phyloP scores from a whole-genome alignment of 2,329 filamentous ascomycete species.

The Stagonosporopsis tanaceti region DNA sequence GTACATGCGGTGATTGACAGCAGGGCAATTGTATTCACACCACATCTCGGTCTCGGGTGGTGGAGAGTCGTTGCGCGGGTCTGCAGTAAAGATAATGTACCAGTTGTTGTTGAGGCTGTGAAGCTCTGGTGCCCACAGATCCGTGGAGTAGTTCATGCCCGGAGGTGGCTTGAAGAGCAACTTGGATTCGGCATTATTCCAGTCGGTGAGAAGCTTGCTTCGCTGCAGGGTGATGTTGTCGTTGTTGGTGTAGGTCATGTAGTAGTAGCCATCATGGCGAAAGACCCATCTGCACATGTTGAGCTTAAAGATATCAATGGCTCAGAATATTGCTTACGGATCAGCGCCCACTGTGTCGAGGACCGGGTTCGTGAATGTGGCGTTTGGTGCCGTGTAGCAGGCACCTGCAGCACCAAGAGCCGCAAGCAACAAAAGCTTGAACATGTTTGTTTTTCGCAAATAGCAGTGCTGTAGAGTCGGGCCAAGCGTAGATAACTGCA shows the following conservation, averaged over 20 bases:
- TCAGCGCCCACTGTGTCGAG: conserved; percentile 53
- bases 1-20: conserved; percentile 62
- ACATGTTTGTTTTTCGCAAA: conserved; percentile 21
- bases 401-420: conserved; percentile 28
- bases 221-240: conserved; percentile 55
- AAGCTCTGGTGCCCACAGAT: conserved; percentile 61
- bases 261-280: conserved; percentile 53
- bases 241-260: conserved; percentile 56
- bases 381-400: conserved; percentile 22
- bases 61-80: conserved; percentile 57
- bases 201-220: conserved; percentile 54
- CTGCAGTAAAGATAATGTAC: conserved; percentile 63
- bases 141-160: conserved; percentile 55
- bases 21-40: conserved; percentile 59
- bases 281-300: conserved; percentile 51
- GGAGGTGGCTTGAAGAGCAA: conserved; percentile 53
- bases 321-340: conserved; percentile 42
- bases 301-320: background rate
- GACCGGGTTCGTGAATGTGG: conserved; percentile 58
- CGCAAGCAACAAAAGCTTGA: conserved; percentile 27
- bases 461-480: background rate
- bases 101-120: conserved; percentile 57
- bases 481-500: background rate
- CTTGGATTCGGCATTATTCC: conserved; percentile 55
- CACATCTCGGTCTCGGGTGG: conserved; percentile 58